These are phyloP conservation scores for Eucalyptus leucophloia DNA, from an alignment of 345 rosid genomes.

Conservation along the genomic window DNA sequence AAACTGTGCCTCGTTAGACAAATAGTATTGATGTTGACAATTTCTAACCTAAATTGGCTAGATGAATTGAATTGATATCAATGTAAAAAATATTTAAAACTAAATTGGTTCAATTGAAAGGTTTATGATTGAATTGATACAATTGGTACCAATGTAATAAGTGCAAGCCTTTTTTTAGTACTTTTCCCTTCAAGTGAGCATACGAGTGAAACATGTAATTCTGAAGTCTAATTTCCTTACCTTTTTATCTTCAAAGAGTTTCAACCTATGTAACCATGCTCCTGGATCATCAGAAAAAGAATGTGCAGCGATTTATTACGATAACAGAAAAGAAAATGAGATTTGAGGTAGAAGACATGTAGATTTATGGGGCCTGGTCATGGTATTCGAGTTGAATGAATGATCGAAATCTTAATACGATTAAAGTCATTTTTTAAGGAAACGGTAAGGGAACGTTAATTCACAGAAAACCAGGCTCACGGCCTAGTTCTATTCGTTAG, in stretches of 20 bases:
- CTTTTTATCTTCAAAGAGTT: background rate
- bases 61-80: background rate
- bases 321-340: background rate
- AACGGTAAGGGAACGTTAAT: background rate
- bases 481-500: background rate
- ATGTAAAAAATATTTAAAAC: no score
- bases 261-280: background rate
- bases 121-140: no score
- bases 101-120: no score
- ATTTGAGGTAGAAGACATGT: background rate
- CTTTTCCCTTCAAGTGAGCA: background rate
- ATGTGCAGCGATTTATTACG: background rate
- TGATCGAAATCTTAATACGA: background rate
- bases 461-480: background rate
- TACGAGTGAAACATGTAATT: background rate
- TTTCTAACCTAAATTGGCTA: no score
- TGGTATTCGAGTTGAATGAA: background rate
- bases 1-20: background rate
- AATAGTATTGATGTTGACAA: background rate
- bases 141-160: no score
- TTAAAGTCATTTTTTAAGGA: background rate
- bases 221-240: background rate
- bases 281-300: background rate
- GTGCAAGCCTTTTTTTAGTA: background rate
- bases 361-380: background rate